Evolutionary conservation across 176 grass and related monocot species (phyloP).

Genomic region (Oropetium thomaeum): DNA sequence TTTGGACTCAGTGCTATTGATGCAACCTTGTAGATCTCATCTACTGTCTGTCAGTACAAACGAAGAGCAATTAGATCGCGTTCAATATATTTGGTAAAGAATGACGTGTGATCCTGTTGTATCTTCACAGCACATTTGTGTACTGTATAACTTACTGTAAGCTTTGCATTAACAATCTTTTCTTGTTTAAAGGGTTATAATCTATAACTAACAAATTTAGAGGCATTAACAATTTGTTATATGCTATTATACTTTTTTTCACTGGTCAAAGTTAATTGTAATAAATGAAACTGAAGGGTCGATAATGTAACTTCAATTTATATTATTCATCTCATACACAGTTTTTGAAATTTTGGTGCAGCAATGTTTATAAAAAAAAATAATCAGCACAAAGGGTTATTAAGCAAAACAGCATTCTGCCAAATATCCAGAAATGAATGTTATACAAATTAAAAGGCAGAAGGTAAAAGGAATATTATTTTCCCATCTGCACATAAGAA

Average conservation of each 20-base stretch:
- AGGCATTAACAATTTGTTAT: background rate
- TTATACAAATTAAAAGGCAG: background rate
- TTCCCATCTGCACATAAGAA: background rate
- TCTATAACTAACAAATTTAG: background rate
- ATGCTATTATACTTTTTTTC: background rate
- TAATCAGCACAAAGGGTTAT: background rate
- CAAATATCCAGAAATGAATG: conserved; percentile 11
- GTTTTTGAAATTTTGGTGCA: conserved; percentile 15
- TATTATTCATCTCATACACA: conserved; percentile 18
- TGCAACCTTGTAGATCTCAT: conserved; percentile 99
- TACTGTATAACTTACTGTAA: background rate
- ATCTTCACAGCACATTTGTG: conserved; percentile 1
- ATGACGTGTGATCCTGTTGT: background rate
- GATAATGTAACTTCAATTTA: conserved; percentile 17
- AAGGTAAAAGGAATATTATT: background rate
- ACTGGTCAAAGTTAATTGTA: conserved; percentile 17
- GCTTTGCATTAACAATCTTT: background rate
- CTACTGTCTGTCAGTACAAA: conserved; percentile 68
- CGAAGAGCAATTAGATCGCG: conserved; percentile 25
- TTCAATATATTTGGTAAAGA: conserved; percentile 14
- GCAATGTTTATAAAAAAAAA: conserved; percentile 8
- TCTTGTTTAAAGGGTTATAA: background rate
- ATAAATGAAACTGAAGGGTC: conserved; percentile 9
- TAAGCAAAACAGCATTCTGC: background rate
- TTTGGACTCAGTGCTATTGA: conserved; percentile 89